phyloP scores from a whole-genome alignment of 495 filamentous ascomycete species.

The Aspergillus funiculosus region DNA sequence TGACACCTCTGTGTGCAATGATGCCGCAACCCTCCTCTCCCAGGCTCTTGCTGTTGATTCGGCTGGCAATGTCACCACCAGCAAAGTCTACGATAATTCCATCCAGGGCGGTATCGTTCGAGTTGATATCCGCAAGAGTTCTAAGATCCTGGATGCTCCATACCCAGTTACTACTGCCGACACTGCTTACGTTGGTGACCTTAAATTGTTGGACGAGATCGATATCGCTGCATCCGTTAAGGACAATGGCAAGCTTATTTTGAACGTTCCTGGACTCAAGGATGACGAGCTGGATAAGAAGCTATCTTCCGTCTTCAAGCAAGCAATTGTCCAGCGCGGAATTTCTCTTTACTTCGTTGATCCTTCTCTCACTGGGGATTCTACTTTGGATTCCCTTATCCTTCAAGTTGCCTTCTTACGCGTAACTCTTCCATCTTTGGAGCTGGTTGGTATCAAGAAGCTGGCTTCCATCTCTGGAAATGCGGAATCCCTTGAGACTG shows the following conservation, averaged over 20 bases:
- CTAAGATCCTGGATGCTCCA: slow-evolving; percentile 74
- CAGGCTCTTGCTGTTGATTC: slow-evolving; percentile 70
- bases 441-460: slow-evolving; percentile 48
- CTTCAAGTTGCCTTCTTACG: slow-evolving; percentile 77
- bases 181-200: slow-evolving; percentile 67
- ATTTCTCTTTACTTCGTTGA: slow-evolving; percentile 71
- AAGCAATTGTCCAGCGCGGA: slow-evolving; percentile 59
- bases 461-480: slow-evolving; percentile 52
- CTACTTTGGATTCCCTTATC: slow-evolving; percentile 55
- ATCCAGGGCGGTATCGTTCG: slow-evolving; percentile 78
- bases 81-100: slow-evolving; percentile 75
- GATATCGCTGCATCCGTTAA: slow-evolving; percentile 67
- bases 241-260: slow-evolving; percentile 62
- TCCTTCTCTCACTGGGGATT: slow-evolving; percentile 52
- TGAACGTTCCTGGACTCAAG: slow-evolving; percentile 71
- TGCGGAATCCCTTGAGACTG: slow-evolving; percentile 50
- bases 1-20: slow-evolving; percentile 62
- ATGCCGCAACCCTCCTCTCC: slow-evolving; percentile 60
- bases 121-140: slow-evolving; percentile 78
- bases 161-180: slow-evolving; percentile 76
- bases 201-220: slow-evolving; percentile 70
- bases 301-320: slow-evolving; percentile 60
- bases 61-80: slow-evolving; percentile 68
- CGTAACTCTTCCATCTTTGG: slow-evolving; percentile 55
- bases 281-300: slow-evolving; percentile 89